These are phyloP conservation scores for Syzygium aromaticum DNA, from an alignment of 345 rosid species.

Conservation along the genomic window DNA sequence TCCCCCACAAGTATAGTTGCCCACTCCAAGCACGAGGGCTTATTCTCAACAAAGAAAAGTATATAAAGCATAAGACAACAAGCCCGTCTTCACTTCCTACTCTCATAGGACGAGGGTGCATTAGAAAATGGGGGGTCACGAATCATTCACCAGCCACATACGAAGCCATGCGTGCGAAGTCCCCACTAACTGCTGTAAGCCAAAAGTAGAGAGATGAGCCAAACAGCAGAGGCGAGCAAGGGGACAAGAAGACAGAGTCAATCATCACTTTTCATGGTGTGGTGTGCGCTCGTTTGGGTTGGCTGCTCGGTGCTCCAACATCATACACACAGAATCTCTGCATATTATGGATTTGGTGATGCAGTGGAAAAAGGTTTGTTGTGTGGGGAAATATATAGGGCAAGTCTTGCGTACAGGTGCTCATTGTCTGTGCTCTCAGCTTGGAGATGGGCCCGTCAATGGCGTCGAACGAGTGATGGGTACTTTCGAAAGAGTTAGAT, in stretches of 20 bases:
- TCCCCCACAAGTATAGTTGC: background rate
- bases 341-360: background rate
- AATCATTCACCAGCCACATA: background rate
- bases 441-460: background rate
- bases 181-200: background rate
- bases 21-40: background rate
- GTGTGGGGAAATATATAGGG: background rate
- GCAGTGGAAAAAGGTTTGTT: background rate
- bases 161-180: constrained; percentile 3
- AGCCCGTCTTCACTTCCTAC: background rate
- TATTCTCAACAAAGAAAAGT: background rate
- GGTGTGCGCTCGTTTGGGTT: background rate
- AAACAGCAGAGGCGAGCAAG: background rate
- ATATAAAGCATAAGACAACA: background rate
- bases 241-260: background rate
- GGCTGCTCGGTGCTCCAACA: constrained; percentile 14
- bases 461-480: background rate
- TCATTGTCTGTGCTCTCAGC: background rate
- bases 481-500: background rate
- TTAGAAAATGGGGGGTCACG: background rate
- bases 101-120: background rate
- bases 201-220: background rate
- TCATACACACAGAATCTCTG: background rate
- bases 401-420: background rate
- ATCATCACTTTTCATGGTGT: background rate